Base-by-base conservation (phyloP, 352 stramenopile genomes). In the Blastocystis sp. region DNA sequence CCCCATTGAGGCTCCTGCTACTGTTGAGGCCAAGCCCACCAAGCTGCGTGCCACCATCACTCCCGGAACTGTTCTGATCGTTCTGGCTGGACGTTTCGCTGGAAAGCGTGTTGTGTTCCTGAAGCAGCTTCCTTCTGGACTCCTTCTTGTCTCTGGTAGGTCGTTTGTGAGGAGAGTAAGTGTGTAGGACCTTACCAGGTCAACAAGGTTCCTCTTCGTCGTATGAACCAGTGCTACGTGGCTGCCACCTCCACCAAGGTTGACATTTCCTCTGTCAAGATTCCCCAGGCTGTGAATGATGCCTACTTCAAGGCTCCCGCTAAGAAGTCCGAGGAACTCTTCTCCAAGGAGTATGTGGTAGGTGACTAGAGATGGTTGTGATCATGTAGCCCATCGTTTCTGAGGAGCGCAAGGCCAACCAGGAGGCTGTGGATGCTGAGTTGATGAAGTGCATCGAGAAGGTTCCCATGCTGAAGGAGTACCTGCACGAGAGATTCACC, bases 161-260 rank as follows among this genome's bases (percentile, higher is more conserved):
- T 19, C 12, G 21, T 80, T 27, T 16, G 7, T 29, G 27, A 16
- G 32, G 21, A 42, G 5, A 29, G 21, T 63, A 3, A 59, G 12
- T 32, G n/a, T 42, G 29, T 80, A 96, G 96, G 96, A 89, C 96
- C 96, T 37, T 99, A 98, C 94, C 97, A 97, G 92, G 93, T 98
- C 74, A 99, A 99, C 92, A 96, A 96, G 88, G 96, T 98, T 32
- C 96, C 96, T 37, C 90, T 99, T 71, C 93, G 95, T 88, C 95
- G 96, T 87, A 94, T 99, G 65, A 98, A 98, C 92, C 95, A 98
- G 92, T 92, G 94, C 58, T 99, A 98, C 90, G 96, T 98, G 58
- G 99, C 99, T 89, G 96, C 94, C 85, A 99, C 96, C 63, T 97
- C 93, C 52, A 97, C 95, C 88, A 98, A 97, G 92, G 91, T 99